Percentiles rank a stretch among this genome's conserved stretches.
Evolutionary conservation across 257 asterid species (phyloP).

Genomic region (Phtheirospermum japonicum): DNA sequence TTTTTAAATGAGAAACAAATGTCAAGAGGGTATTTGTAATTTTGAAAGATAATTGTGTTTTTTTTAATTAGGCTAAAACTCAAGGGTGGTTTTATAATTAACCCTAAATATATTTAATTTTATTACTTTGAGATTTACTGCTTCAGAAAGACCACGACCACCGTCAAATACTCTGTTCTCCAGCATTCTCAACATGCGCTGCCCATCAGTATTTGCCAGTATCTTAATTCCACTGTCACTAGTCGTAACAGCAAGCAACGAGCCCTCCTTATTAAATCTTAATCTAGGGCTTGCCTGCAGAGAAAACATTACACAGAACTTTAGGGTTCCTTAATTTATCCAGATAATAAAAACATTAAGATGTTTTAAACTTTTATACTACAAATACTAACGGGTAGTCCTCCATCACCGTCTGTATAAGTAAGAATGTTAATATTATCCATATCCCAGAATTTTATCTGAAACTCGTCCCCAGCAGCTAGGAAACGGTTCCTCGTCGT

Average conservation of each 20-base stretch:
- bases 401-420: constrained; percentile 80
- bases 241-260: constrained; percentile 84
- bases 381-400: constrained; percentile 78
- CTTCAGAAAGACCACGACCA: constrained; percentile 66
- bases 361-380: constrained; percentile 1
- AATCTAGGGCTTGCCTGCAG: constrained; percentile 84
- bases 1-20: background rate
- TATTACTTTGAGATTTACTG: constrained; percentile 63
- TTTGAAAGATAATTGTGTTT: background rate
- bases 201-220: constrained; percentile 81
- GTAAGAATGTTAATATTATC: constrained; percentile 70
- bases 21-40: background rate
- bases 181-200: constrained; percentile 72
- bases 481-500: constrained; percentile 82
- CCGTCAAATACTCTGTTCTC: constrained; percentile 77
- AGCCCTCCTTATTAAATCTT: constrained; percentile 87
- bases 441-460: constrained; percentile 98
- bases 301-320: constrained; percentile 16
- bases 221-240: constrained; percentile 90
- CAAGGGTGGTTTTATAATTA: background rate
- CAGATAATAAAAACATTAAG: constrained; percentile 23
- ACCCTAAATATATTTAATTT: background rate
- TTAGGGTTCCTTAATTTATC: constrained; percentile 13
- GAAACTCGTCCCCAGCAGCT: constrained; percentile 95
- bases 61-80: background rate